Evolutionary conservation across 352 stramenopile genomes (phyloP).

Genomic region (Phytophthora multivora): DNA sequence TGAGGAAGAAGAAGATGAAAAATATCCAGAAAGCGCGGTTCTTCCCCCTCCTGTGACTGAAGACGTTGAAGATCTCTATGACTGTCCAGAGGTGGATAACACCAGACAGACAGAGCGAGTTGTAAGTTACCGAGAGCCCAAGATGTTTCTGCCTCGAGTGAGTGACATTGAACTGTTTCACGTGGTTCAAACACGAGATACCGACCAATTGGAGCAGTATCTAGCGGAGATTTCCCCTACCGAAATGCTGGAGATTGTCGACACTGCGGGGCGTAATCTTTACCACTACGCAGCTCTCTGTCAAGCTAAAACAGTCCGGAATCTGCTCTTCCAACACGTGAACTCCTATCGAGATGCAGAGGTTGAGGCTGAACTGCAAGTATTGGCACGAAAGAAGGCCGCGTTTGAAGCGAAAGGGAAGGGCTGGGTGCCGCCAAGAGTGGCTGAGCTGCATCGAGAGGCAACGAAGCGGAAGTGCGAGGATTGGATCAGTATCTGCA

Average conservation of each 20-base stretch:
- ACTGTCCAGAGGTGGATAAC: constrained; percentile 6
- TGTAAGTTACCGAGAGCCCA: constrained; percentile 1
- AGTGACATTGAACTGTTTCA: constrained; percentile 55
- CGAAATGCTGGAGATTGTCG: constrained; percentile 39
- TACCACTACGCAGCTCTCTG: constrained; percentile 65
- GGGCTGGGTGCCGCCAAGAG: constrained; percentile 48
- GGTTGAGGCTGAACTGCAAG: constrained; percentile 31
- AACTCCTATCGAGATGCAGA: constrained; percentile 29
- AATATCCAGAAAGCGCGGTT: not conserved
- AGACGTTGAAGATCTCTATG: constrained; percentile 34
- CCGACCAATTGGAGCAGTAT: constrained; percentile 22
- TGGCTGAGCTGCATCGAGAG: constrained; percentile 47
- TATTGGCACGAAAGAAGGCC: constrained; percentile 40
- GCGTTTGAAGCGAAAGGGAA: constrained; percentile 22
- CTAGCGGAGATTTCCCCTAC: constrained; percentile 28
- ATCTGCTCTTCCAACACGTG: constrained; percentile 42
- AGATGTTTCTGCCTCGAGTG: constrained; percentile 43
- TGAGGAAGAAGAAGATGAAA: constrained; percentile 19
- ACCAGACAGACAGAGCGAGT: too few relatives aligned
- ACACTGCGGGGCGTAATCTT: constrained; percentile 31
- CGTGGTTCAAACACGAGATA: constrained; percentile 35
- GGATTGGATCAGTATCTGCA: constrained; percentile 41
- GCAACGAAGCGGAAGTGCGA: constrained; percentile 23
- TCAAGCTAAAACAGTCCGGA: constrained; percentile 6
- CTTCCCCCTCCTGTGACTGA: not conserved